Base-by-base conservation (phyloP, 441 rosid species). In the Biscutella auriculata region DNA sequence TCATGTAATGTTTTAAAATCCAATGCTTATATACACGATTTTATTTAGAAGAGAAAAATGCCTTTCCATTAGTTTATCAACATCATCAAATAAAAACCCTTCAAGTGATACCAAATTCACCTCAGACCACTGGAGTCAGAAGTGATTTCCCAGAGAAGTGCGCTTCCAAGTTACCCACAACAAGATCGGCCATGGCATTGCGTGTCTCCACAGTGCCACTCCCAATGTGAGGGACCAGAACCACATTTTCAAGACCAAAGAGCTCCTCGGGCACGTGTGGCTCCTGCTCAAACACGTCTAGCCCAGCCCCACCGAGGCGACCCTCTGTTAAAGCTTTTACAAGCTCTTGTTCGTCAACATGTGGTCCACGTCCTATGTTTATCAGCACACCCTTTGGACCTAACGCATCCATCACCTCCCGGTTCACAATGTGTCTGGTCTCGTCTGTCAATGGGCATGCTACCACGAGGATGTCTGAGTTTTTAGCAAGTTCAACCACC, bases 141-240 rank as follows among this genome's bases (percentile, higher is more conserved):
- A 81, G 62, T n/a, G 83, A 60, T 48, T 73, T 69, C 9, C 70
- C 74, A 17, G 61, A 13, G 47, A 81, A 81, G 52, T 81, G 78
- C 1, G 85, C 87, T 69, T 68, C 82, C 73, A 84, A 60, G 73
- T 81, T 84, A 17, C 64, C 49, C 0, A 81, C 15, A 26, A 79
- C 84, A 57, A 84, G 78, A 53, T 81, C 84, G 0, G 91, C 87
- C 91, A 79, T 82, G 27, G 66, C 87, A 59, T 65, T 74, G 33
- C 79, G 40, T 15, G 87, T 82, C 69, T 84, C 91, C 53, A 72
- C 70, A 0, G 87, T 82, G 54, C 69, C 81, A 45, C 84, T 84
- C 53, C 79, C 91, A 23, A 73, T 79, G 34, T 82, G 87, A 45
- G 87, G 91, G 52, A 66, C 62, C 42, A 84, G 75, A 36, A 84